Evolutionary conservation across 768 basidiomycete species (phyloP).

Genomic region (Phaffia tasmanica): DNA sequence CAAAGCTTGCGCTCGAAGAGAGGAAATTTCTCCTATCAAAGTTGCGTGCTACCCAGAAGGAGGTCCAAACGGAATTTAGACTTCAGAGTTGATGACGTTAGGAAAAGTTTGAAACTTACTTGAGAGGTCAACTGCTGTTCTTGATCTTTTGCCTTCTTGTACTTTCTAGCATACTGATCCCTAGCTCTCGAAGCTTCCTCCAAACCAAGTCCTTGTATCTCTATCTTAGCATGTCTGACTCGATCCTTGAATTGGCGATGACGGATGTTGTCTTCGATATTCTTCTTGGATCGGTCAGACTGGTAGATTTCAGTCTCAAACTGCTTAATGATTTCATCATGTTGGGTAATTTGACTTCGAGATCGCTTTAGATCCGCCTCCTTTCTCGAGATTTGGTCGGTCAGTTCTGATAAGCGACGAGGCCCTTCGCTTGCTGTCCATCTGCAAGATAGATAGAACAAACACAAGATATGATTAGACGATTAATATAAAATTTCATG

Average conservation of each 20-base stretch:
- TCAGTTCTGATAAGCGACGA: conserved; percentile 25
- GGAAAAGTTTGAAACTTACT: not conserved
- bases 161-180: conserved; percentile 73
- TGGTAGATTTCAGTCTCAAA: conserved; percentile 12
- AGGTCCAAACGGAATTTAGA: not conserved
- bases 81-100: not conserved
- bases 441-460: not conserved
- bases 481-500: too few relatives aligned
- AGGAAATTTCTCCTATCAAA: conserved; percentile 18
- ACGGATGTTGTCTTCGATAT: conserved; percentile 62
- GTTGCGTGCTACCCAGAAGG: conserved; percentile 11
- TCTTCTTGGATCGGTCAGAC: conserved; percentile 26
- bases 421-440: conserved; percentile 17
- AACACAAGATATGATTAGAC: not conserved
- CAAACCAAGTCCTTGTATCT: conserved; percentile 68
- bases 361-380: conserved; percentile 27
- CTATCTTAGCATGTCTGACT: conserved; percentile 53
- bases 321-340: conserved; percentile 28
- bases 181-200: conserved; percentile 74
- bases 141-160: conserved; percentile 55
- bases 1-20: conserved; percentile 57
- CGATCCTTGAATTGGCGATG: conserved; percentile 58
- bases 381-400: conserved; percentile 27
- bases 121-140: conserved; percentile 45
- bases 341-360: conserved; percentile 26